Evolutionary conservation across 768 basidiomycete species (phyloP).

Genomic region (Royoungia palumana): DNA sequence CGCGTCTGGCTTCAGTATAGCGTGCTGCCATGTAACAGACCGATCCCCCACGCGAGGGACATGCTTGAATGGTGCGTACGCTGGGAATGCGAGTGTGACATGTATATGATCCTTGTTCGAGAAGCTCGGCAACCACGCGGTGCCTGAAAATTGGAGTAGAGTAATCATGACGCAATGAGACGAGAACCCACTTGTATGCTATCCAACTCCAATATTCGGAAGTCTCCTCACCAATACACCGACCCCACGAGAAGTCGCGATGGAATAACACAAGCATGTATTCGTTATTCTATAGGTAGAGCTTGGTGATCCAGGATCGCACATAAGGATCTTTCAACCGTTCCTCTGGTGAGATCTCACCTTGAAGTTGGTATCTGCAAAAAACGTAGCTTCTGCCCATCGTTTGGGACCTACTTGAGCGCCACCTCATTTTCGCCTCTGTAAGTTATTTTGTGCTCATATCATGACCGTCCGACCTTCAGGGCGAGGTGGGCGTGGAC

Average conservation of each 20-base stretch:
- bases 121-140: constrained; percentile 84
- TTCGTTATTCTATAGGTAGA: constrained; percentile 90
- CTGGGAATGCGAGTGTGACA: constrained; percentile 59
- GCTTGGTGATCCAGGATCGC: constrained; percentile 72
- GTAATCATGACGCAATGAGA: too few species aligned
- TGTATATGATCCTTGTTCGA: constrained; percentile 79
- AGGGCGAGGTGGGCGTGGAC: constrained; percentile 60
- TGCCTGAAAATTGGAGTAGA: constrained; percentile 47
- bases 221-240: constrained; percentile 96
- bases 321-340: background rate
- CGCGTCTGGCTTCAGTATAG: constrained; percentile 74
- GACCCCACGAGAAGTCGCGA: constrained; percentile 84
- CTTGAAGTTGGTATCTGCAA: constrained; percentile 91
- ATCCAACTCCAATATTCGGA: constrained; percentile 99
- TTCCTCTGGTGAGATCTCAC: constrained; percentile 36
- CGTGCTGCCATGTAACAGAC: constrained; percentile 82
- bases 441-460: constrained; percentile 96
- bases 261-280: constrained; percentile 76
- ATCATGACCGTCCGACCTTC: constrained; percentile 95
- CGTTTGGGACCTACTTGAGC: constrained; percentile 86
- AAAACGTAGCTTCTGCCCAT: constrained; percentile 97
- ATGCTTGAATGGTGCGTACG: constrained; percentile 44
- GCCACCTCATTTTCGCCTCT: constrained; percentile 90
- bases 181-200: constrained; percentile 70
- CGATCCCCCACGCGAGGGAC: constrained; percentile 17